Percentiles rank a stretch among this genome's conserved stretches.
phyloP scores from a whole-genome alignment of 2,329 filamentous ascomycete genomes.

The Pyrenochaeta sp. region DNA sequence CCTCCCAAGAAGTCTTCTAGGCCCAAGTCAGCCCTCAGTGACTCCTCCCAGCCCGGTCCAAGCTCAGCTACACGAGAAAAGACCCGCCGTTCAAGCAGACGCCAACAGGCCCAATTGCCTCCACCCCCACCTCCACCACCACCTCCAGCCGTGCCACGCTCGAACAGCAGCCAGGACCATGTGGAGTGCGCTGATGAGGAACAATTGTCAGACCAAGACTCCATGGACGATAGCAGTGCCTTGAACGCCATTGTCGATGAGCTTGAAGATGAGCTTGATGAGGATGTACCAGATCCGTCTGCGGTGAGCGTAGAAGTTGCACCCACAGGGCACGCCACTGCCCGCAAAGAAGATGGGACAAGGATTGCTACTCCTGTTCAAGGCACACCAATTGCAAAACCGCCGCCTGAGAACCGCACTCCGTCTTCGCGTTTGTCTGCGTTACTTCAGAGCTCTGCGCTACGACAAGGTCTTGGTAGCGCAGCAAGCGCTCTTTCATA shows the following conservation, averaged over 20 bases:
- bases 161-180: constrained; percentile 59
- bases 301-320: constrained; percentile 93
- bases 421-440: constrained; percentile 42
- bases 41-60: constrained; percentile 57
- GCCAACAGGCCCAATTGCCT: constrained; percentile 58
- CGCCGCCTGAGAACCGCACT: constrained; percentile 38
- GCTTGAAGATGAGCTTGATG: constrained; percentile 79
- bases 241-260: constrained; percentile 91
- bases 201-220: constrained; percentile 77
- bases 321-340: constrained; percentile 85
- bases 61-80: constrained; percentile 65
- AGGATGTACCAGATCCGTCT: constrained; percentile 76
- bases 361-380: constrained; percentile 83
- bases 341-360: constrained; percentile 90
- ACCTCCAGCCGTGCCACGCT: constrained; percentile 55
- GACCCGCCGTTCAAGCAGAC: constrained; percentile 71
- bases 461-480: constrained; percentile 40
- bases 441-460: constrained; percentile 41
- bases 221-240: constrained; percentile 68
- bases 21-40: constrained; percentile 44
- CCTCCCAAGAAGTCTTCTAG: constrained; percentile 41
- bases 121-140: constrained; percentile 59
- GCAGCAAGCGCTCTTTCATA: constrained; percentile 75
- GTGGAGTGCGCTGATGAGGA: constrained; percentile 95
- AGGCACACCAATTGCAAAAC: constrained; percentile 44